These are phyloP conservation scores for Penicillium antarcticum DNA, from an alignment of 495 filamentous ascomycete species.

Conservation along the genomic window DNA sequence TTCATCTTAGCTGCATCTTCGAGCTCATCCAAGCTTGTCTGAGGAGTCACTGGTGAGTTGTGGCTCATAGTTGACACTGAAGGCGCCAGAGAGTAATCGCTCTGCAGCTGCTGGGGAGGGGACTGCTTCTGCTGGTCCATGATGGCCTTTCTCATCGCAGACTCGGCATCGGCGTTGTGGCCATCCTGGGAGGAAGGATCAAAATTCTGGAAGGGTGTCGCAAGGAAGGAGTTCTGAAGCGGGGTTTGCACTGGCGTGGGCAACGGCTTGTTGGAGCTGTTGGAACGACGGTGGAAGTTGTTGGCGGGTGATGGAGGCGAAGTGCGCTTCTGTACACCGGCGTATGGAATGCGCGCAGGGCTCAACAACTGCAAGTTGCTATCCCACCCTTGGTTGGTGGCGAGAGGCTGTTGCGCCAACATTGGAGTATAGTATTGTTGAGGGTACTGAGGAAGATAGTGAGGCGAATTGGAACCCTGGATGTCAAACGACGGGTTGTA, in stretches of 20 bases:
- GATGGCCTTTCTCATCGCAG: conserved; percentile 52
- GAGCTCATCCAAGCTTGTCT: conserved; percentile 51
- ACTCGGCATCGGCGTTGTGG: conserved; percentile 41
- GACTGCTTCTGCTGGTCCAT: conserved; percentile 50
- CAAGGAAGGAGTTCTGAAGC: conserved; percentile 41
- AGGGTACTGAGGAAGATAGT: conserved; percentile 31
- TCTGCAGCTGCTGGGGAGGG: conserved; percentile 28
- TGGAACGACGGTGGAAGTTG: conserved; percentile 32
- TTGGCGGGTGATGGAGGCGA: conserved; percentile 27
- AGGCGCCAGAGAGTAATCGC: conserved; percentile 47
- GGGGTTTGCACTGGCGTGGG: conserved; percentile 48
- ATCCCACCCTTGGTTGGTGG: conserved; percentile 41
- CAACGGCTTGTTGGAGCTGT: conserved; percentile 40
- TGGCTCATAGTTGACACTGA: conserved; percentile 55
- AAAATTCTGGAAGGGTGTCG: conserved; percentile 46
- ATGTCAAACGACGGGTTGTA: conserved; percentile 42
- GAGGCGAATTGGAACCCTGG: conserved; percentile 32
- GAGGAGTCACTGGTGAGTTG: conserved; percentile 57
- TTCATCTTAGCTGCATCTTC: conserved; percentile 46
- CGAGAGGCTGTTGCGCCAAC: conserved; percentile 41
- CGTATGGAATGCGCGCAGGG: conserved; percentile 35
- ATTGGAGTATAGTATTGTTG: conserved; percentile 36
- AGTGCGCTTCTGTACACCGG: conserved; percentile 34
- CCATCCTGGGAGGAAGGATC: conserved; percentile 41
- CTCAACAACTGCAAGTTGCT: conserved; percentile 39